Evolutionary conservation across 495 filamentous ascomycete species (phyloP), one percentile per base, ranked within the genome.

Genomic region (Trichoderma erinaceum): DNA sequence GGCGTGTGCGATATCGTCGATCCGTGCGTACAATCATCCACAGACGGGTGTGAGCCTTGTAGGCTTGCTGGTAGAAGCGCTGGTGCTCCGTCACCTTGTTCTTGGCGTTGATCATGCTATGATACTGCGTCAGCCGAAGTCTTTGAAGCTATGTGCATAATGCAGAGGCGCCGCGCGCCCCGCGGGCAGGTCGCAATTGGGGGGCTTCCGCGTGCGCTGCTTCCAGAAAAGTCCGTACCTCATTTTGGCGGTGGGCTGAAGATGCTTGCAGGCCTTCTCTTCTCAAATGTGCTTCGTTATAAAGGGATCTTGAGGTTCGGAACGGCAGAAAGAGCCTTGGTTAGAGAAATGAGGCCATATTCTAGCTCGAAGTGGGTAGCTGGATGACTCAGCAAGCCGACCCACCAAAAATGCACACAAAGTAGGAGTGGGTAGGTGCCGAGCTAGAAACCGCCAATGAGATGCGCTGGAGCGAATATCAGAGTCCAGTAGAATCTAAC

Each of bases 11-110:
- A 32, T 12, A 58, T 50, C 44, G n/a, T 27, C 61, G 11, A 23
- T 25, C 29, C 23, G 52, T 86, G 48, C 90, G 80, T 78, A 96
- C 93, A 82, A 96, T 92, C 78, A 85, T 85, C 92, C 92, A 97
- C 78, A 92, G 81, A 76, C 93, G 87, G 72, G 88, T 82, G 75
- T 92, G 81, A 65, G 76, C 71, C 27, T 75, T 88, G 78, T 91
- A 90, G 73, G 93, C 87, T 64, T 84, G 81, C 82, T 96, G 92
- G 83, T 92, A 94, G 58, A 89, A 79, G 70, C 87, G 83, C 85
- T 97, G 93, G 80, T 92, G 90, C 77, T 89, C 78, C 43, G 88
- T 91, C 74, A 97, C 93, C 77, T 87, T 87, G 87, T 97, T 97
- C 77, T 87, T 84, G 78, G 90, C 90, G 87, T 92, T 83, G 83